These are phyloP conservation scores for Cucumis hystrix DNA, from an alignment of 306 rosid genomes.

Conservation along the genomic window DNA sequence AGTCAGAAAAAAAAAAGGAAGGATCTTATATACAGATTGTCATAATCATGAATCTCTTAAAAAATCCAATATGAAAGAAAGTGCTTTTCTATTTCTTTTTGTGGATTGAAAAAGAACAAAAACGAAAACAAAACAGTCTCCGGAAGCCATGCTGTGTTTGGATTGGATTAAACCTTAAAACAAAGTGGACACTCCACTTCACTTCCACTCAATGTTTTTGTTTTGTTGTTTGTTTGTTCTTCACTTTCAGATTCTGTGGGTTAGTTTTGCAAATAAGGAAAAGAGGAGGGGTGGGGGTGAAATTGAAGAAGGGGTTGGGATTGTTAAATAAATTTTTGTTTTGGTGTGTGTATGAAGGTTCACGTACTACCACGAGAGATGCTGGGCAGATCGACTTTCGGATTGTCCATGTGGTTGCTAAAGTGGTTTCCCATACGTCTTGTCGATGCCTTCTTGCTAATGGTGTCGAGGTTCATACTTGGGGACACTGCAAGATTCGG, in stretches of 20 bases:
- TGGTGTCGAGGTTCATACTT: constrained; percentile 61
- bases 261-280: not conserved
- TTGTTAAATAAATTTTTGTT: not conserved
- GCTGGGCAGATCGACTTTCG: constrained; percentile 99
- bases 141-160: not conserved
- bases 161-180: not conserved
- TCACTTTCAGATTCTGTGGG: not conserved
- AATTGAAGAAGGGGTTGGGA: not conserved
- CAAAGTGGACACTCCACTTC: not conserved
- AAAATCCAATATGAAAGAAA: not conserved
- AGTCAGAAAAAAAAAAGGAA: not conserved
- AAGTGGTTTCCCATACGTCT: constrained; percentile 80
- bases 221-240: not conserved
- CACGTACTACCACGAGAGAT: constrained; percentile 95
- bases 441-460: constrained; percentile 59
- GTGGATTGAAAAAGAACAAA: not conserved
- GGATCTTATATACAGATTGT: constrained; percentile 16
- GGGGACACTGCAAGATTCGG: constrained; percentile 81
- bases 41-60: constrained; percentile 6
- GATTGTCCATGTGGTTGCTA: constrained; percentile 95
- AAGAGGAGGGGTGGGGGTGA: not conserved
- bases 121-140: not conserved
- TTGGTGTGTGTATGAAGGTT: constrained; percentile 32
- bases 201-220: not conserved
- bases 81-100: not conserved